A percentile compares a stretch with the other conserved stretches of the same genome.
phyloP scores from a whole-genome alignment of 192 early-diverging fungal genomes.

The Phycomyces blakesleeanus region DNA sequence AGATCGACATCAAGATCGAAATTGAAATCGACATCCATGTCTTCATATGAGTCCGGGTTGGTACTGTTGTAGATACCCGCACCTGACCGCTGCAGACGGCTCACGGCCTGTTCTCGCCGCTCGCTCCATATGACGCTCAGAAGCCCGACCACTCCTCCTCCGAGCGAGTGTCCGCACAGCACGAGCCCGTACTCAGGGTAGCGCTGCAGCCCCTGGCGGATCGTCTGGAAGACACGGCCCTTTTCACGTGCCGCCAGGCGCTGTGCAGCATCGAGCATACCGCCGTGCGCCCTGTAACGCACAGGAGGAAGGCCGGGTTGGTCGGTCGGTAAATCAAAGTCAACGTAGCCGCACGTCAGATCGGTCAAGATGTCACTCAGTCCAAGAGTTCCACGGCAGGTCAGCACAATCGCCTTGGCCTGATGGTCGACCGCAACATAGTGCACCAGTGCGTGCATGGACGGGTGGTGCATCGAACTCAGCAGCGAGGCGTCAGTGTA shows the following conservation, averaged over 20 bases:
- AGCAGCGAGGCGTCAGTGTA: constrained; percentile 45
- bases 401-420: constrained; percentile 69
- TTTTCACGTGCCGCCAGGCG: constrained; percentile 57
- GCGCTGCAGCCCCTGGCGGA: constrained; percentile 62
- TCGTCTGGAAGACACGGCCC: constrained; percentile 68
- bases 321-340: constrained; percentile 42
- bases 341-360: constrained; percentile 73
- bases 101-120: constrained; percentile 22
- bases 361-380: constrained; percentile 87
- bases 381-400: constrained; percentile 84
- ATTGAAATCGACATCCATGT: too few species aligned
- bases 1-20: too few species aligned
- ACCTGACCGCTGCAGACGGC: constrained; percentile 3
- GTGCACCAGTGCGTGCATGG: constrained; percentile 69
- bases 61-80: neutral
- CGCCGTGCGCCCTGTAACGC: constrained; percentile 69
- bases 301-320: constrained; percentile 16
- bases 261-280: constrained; percentile 81
- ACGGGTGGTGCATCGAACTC: constrained; percentile 39
- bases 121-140: constrained; percentile 78
- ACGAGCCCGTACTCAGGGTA: constrained; percentile 80
- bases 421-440: constrained; percentile 84
- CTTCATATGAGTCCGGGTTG: too few species aligned
- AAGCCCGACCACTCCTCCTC: constrained; percentile 80
- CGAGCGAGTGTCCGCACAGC: constrained; percentile 84